Base-by-base conservation (phyloP, 1,139 yeast genomes). In the Suhomyces ambrosiae region DNA sequence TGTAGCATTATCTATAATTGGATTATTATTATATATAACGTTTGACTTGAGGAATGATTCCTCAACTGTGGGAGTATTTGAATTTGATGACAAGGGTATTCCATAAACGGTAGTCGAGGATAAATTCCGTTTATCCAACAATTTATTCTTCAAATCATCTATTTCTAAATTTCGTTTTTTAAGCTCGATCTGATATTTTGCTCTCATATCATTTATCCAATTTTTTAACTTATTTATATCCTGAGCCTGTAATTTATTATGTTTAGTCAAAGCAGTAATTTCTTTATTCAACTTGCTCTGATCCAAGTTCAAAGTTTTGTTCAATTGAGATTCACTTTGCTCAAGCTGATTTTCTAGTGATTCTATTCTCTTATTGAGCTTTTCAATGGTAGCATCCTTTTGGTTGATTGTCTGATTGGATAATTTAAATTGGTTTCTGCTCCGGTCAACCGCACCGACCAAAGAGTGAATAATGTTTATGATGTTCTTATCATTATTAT, bases 401-500 rank as follows among this genome's bases (percentile, higher is more conserved):
- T 54, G 58, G 10, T 47, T 47, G 7, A 70, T 48, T 0, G 60
- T 50, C 29, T 58, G 59, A 38, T 66, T 65, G 28, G 68, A 61
- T 4, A 56, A 44, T 30, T 54, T 59, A 34, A 63, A 68, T 34
- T 68, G 74, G 3, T 46, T 52, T 26, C 72, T 58, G 40, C 61
- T 59, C 24, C 72, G 53, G 31, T 73, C 78, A 1, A 71, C 56
- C 5, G 70, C 62, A 37, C 63, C 65, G 3, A 69, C 45, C 6
- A 74, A 53, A 3, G 72, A 63, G 44, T 71, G 70, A 2, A 74
- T 61, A 28, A 69, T 63, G 45, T 72, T 71, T 21, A 74, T 67
- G 18, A 63, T 52, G 35, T 66, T 63, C 45, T 71, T 67, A 48
- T 72, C 78, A 47, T 74, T 72, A 38, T 65, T 58, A 43, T 60